phyloP scores from a whole-genome alignment of 257 asterid genomes.

The Solanum tarapatanum region DNA sequence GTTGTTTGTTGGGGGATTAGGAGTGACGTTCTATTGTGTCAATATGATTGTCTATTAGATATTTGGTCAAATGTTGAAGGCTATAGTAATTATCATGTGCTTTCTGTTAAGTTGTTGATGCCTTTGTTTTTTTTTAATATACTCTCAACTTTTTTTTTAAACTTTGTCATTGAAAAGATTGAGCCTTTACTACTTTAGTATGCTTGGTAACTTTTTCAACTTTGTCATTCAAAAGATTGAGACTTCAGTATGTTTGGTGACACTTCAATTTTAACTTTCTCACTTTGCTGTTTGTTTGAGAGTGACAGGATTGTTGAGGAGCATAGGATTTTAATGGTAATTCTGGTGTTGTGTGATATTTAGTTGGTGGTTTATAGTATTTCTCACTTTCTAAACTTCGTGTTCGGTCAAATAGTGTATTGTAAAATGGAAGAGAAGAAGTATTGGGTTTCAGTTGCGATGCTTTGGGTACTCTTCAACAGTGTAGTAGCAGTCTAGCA shows the following conservation, averaged over 20 bases:
- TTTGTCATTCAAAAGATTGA: neutral
- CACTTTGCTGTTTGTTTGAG: neutral
- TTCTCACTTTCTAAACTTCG: neutral
- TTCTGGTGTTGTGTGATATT: neutral
- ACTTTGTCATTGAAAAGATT: neutral
- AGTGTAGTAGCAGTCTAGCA: neutral
- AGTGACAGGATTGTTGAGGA: neutral
- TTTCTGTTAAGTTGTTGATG: slow-evolving; percentile 42
- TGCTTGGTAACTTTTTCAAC: neutral
- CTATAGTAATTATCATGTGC: slow-evolving; percentile 17
- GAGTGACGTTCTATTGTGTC: neutral
- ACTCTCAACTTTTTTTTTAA: neutral
- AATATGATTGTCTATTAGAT: neutral
- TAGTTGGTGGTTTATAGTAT: neutral
- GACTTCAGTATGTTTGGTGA: neutral
- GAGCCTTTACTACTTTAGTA: neutral
- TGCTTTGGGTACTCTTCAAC: neutral
- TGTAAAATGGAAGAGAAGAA: neutral
- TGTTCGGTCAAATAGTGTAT: neutral
- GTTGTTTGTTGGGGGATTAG: neutral
- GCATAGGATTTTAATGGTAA: neutral
- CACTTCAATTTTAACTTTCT: neutral
- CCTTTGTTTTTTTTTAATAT: neutral
- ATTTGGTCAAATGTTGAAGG: neutral
- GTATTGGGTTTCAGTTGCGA: neutral